phyloP scores from a whole-genome alignment of 2,329 filamentous ascomycete genomes.

The Zymoseptoria crescenta region DNA sequence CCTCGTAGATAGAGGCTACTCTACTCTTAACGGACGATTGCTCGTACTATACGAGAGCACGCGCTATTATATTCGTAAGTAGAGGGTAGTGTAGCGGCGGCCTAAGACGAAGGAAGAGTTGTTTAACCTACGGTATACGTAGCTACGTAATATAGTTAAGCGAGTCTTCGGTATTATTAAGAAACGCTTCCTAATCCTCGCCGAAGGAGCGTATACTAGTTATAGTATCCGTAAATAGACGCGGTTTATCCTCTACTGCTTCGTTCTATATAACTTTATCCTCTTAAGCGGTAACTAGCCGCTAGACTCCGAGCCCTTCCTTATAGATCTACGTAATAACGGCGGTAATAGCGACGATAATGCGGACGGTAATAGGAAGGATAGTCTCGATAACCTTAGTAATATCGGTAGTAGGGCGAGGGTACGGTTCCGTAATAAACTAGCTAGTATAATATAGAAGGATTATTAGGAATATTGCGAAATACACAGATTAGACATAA shows the following conservation, averaged over 20 bases:
- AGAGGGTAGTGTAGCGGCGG: background rate
- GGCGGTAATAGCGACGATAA: background rate
- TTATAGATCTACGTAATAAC: background rate
- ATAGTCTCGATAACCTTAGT: background rate
- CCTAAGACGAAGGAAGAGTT: conserved; percentile 3
- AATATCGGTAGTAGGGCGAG: background rate
- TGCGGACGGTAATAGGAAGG: background rate
- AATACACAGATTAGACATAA: background rate
- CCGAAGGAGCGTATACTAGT: background rate
- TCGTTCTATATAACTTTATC: background rate
- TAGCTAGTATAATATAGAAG: background rate
- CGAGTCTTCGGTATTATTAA: conserved; percentile 3
- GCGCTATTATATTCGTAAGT: conserved; percentile 1
- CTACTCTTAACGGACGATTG: background rate
- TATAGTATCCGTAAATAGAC: background rate
- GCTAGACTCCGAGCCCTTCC: background rate
- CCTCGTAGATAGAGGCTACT: background rate
- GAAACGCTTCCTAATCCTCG: background rate
- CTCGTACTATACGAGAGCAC: conserved; percentile 1
- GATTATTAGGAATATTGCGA: background rate
- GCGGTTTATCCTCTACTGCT: background rate
- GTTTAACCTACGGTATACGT: conserved; percentile 2
- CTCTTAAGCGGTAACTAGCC: background rate
- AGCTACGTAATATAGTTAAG: conserved; percentile 2
- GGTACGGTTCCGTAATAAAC: background rate